phyloP scores from a whole-genome alignment of 331 rosid species.

The Quercus tomentella region DNA sequence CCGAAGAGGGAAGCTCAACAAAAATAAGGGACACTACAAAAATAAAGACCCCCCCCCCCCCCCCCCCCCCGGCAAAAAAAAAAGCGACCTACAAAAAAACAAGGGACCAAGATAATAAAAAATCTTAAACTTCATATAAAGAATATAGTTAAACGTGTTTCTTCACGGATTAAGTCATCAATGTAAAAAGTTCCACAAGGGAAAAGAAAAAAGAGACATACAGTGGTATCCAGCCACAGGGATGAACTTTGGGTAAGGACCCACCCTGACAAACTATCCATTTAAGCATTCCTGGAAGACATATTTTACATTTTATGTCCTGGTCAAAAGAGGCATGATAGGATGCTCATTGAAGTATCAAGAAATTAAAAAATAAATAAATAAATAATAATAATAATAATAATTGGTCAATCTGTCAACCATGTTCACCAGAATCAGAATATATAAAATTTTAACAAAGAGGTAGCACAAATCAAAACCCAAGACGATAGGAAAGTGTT shows the following conservation, averaged over 20 bases:
- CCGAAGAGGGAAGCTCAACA: too few relatives aligned
- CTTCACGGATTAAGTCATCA: background rate
- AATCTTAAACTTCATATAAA: background rate
- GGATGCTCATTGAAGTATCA: background rate
- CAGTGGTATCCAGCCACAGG: slow-evolving; percentile 95
- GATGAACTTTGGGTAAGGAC: slow-evolving; percentile 75
- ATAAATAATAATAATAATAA: too few relatives aligned
- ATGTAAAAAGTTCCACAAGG: background rate
- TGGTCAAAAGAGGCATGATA: background rate
- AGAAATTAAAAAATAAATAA: background rate
- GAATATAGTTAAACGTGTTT: too few relatives aligned
- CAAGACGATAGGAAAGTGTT: too few relatives aligned
- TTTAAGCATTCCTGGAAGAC: slow-evolving; percentile 72
- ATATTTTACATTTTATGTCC: too few relatives aligned
- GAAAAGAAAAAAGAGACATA: slow-evolving; percentile 4
- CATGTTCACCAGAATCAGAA: background rate
- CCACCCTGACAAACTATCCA: slow-evolving; percentile 94
- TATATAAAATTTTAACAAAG: too few relatives aligned
- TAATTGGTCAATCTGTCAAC: background rate
- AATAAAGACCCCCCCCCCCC: too few relatives aligned
- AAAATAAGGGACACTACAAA: too few relatives aligned
- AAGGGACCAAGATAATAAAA: slow-evolving; percentile 7
- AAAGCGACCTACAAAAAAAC: too few relatives aligned
- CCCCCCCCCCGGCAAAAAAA: too few relatives aligned
- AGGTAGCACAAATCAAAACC: background rate